Evolutionary conservation across 2,329 filamentous ascomycete genomes (phyloP).

Genomic region (Cordyceps tenuipes): DNA sequence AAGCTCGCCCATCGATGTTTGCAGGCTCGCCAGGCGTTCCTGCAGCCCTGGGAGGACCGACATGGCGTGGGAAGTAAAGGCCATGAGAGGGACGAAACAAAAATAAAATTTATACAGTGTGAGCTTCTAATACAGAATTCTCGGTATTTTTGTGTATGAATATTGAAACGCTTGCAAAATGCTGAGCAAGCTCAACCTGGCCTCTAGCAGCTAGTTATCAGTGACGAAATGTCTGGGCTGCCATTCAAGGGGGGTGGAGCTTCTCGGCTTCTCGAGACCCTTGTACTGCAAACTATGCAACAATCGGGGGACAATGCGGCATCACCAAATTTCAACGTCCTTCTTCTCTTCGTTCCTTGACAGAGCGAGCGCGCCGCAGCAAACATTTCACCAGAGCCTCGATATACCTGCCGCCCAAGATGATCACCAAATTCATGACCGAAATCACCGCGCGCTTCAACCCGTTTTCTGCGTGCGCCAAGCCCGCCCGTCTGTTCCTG

Average conservation of each 20-base stretch:
- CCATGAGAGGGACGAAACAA: not conserved
- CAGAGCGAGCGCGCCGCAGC: too few relatives aligned
- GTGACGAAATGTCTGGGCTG: conserved; percentile 5
- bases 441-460: conserved; percentile 83
- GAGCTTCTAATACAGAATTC: too few relatives aligned
- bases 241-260: not conserved
- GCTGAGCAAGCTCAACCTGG: not conserved
- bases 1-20: conserved; percentile 53
- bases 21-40: conserved; percentile 50
- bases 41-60: conserved; percentile 51
- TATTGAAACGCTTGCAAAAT: not conserved
- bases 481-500: conserved; percentile 81
- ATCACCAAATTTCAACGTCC: conserved; percentile 1
- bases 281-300: conserved; percentile 9
- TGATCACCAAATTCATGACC: conserved; percentile 84
- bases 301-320: not conserved
- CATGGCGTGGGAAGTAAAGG: conserved; percentile 25
- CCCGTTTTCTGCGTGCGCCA: conserved; percentile 73
- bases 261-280: not conserved
- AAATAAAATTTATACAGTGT: too few relatives aligned
- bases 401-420: conserved; percentile 28
- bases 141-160: not conserved
- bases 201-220: conserved; percentile 7
- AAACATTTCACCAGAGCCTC: not conserved
- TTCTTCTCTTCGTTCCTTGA: not conserved